Evolutionary conservation across 2,329 filamentous ascomycete genomes (phyloP).

Genomic region (Clarireedia monteithiana): DNA sequence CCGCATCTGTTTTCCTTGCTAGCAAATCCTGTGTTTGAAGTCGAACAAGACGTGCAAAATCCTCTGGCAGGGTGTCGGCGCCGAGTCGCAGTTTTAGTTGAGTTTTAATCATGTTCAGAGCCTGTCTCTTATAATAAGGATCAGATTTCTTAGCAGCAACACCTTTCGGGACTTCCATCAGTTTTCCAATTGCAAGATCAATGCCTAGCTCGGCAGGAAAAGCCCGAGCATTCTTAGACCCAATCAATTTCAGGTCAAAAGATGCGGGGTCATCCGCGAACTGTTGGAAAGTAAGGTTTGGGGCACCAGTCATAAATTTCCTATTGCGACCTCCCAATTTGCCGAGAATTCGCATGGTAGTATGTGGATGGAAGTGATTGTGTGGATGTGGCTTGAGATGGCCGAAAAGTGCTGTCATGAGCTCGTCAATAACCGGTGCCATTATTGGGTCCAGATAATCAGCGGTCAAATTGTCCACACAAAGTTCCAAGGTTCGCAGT

Average conservation of each 20-base stretch:
- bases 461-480: constrained; percentile 94
- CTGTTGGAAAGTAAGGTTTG: constrained; percentile 72
- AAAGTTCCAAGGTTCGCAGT: constrained; percentile 85
- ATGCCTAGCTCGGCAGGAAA: constrained; percentile 84
- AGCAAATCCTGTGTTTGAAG: constrained; percentile 83
- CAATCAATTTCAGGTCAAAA: constrained; percentile 82
- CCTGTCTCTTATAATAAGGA: constrained; percentile 85
- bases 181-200: constrained; percentile 79
- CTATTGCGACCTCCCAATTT: constrained; percentile 93
- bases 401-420: constrained; percentile 96
- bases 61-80: constrained; percentile 79
- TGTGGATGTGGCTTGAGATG: constrained; percentile 91
- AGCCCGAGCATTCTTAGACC: constrained; percentile 79
- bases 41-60: constrained; percentile 75
- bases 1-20: constrained; percentile 61
- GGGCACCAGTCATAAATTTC: constrained; percentile 87
- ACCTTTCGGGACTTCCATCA: constrained; percentile 70
- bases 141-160: constrained; percentile 51
- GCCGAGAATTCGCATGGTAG: constrained; percentile 92
- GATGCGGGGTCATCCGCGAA: constrained; percentile 84
- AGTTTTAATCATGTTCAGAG: constrained; percentile 77
- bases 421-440: constrained; percentile 95
- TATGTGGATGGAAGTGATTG: constrained; percentile 95
- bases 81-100: constrained; percentile 90
- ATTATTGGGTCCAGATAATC: constrained; percentile 98